phyloP scores from a whole-genome alignment of 208 protist species.

The Acanthamoeba quina region DNA sequence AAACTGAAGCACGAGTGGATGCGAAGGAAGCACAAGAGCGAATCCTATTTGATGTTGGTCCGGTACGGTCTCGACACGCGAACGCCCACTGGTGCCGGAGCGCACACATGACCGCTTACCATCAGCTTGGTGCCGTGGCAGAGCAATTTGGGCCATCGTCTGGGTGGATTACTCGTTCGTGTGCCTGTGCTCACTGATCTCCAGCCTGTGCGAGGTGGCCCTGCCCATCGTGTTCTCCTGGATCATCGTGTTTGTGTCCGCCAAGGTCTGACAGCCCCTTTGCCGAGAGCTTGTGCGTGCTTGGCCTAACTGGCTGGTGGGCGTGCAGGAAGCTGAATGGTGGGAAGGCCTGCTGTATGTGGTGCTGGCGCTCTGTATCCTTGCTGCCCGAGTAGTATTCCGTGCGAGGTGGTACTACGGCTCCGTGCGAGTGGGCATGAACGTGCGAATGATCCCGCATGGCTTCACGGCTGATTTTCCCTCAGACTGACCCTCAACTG shows the following conservation, averaged over 20 bases:
- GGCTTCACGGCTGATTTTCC: background rate
- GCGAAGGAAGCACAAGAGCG: background rate
- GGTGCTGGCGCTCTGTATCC: background rate
- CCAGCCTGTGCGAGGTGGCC: background rate
- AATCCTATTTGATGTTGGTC: background rate
- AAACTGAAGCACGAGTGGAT: slow-evolving; percentile 1
- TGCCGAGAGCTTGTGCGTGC: background rate
- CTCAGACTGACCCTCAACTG: background rate
- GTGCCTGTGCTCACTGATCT: background rate
- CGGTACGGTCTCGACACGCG: background rate
- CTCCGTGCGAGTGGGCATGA: slow-evolving; percentile 24
- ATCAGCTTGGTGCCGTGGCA: background rate
- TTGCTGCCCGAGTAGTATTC: background rate
- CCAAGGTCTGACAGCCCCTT: background rate
- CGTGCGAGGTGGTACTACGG: background rate
- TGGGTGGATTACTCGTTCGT: background rate
- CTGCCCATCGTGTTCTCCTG: background rate
- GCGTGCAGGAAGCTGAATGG: background rate
- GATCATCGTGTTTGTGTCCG: background rate
- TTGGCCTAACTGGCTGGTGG: background rate
- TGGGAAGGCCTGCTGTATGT: background rate
- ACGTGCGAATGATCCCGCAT: background rate
- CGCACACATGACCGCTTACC: background rate
- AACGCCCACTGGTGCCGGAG: background rate
- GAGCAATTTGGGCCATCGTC: background rate